phyloP scores from a whole-genome alignment of 2,329 filamentous ascomycete species.

The Cytospora piceae region DNA sequence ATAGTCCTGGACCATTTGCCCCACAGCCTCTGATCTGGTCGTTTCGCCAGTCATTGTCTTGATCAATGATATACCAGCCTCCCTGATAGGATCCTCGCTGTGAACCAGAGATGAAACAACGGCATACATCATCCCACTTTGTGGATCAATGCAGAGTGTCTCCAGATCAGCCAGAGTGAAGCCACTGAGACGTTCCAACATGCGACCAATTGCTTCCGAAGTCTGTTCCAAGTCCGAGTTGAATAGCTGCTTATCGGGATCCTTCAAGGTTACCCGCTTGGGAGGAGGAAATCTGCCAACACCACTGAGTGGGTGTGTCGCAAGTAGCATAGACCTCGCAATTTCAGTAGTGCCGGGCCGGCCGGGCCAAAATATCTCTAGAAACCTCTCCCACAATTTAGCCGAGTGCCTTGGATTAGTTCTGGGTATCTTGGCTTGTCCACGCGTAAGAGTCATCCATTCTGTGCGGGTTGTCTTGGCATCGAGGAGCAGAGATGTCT shows the following conservation, averaged over 20 bases:
- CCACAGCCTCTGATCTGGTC: constrained; percentile 55
- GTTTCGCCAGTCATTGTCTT: constrained; percentile 77
- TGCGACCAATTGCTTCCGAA: constrained; percentile 65
- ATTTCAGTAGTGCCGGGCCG: constrained; percentile 63
- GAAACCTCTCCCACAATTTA: constrained; percentile 77
- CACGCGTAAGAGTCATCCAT: constrained; percentile 63
- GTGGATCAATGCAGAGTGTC: constrained; percentile 67
- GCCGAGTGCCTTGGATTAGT: constrained; percentile 72
- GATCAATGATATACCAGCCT: constrained; percentile 79
- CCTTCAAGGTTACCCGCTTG: constrained; percentile 50
- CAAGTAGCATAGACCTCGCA: constrained; percentile 74
- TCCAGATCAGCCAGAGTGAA: constrained; percentile 72
- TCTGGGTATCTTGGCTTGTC: constrained; percentile 64
- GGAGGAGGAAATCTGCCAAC: constrained; percentile 72
- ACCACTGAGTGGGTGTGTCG: constrained; percentile 70
- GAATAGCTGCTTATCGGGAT: constrained; percentile 65
- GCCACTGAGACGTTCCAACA: constrained; percentile 79
- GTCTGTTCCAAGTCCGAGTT: constrained; percentile 69
- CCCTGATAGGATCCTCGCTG: constrained; percentile 76
- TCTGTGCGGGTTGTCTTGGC: constrained; percentile 71
- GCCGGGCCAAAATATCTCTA: constrained; percentile 55
- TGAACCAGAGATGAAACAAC: constrained; percentile 82
- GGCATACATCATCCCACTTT: constrained; percentile 65
- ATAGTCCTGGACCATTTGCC: constrained; percentile 49
- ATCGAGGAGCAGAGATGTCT: constrained; percentile 70